Evolutionary conservation across 805 yeast species (phyloP), one percentile per base, ranked within the genome.

Genomic region (Nakazawaea ernobii): DNA sequence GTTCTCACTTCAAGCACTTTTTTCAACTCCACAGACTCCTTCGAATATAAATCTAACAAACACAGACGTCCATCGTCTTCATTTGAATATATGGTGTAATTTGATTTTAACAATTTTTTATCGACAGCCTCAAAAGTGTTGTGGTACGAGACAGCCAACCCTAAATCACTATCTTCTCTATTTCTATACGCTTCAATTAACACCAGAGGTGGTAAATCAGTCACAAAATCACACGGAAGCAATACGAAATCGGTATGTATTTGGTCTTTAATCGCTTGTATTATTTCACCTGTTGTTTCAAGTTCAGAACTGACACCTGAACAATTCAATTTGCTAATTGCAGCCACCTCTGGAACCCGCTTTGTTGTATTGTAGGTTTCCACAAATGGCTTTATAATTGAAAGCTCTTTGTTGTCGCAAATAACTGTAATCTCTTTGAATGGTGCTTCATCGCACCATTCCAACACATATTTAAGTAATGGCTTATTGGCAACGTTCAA

Each of bases 171-270:
- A 36, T 77, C 84, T 20, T 77, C 79, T 57, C 82, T 80, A 54
- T 82, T 82, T 58, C 97, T 73, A 62, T 83, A 91, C 43, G 84
- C 86, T 59, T 92, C 96, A 39, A 90, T 80, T 30, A 94, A 73
- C 15, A 84, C 84, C 58, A 87, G 92, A 9, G 98, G 96, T 3
- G 96, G 96, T 35, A 92, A 70, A 60, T 91, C 92, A 2, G 98
- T 90, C 46, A 95, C 73, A 61, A 94, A 87, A 63, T 95, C 99
- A 68, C 97, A 92, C 7, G 98, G 97, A 47, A 94, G 67, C 30
- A 94, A 65, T n/a, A 90, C 87, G 58, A 89, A 83, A 59, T 83
- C 82, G 32, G 72, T 59, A 45, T 61, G 53, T 29, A 67, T 58
- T 46, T 66, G 60, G 50, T 67, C 69, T 42, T 76, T 68, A 52